These are phyloP conservation scores for Linnemannia schmuckeri DNA, from an alignment of 192 early-diverging fungal genomes.

Conservation along the genomic window DNA sequence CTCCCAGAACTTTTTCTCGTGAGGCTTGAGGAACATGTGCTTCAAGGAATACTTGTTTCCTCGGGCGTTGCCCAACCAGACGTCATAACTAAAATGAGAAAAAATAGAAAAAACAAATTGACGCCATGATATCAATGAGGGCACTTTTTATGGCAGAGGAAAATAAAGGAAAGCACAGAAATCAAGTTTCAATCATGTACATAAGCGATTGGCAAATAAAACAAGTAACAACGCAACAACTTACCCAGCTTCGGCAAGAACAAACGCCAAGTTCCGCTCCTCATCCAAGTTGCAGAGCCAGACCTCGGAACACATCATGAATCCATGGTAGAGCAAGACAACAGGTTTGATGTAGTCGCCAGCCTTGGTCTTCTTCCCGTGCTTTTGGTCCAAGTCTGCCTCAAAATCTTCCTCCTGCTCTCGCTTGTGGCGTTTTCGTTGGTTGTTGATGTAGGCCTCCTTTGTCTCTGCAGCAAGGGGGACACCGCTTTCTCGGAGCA, in stretches of 20 bases:
- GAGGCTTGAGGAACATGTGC: constrained; percentile 75
- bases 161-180: background rate
- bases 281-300: constrained; percentile 91
- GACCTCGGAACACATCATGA: constrained; percentile 93
- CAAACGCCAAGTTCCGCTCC: constrained; percentile 80
- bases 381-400: constrained; percentile 23
- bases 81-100: constrained; percentile 77
- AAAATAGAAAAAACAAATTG: constrained; percentile 19
- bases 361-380: constrained; percentile 21
- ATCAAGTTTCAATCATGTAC: background rate
- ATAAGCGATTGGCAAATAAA: too few species aligned
- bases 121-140: background rate
- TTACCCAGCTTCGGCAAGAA: constrained; percentile 85
- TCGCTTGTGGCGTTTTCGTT: background rate
- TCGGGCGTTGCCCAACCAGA: constrained; percentile 95
- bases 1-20: constrained; percentile 88
- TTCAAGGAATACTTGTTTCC: constrained; percentile 96
- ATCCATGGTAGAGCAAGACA: constrained; percentile 95
- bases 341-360: constrained; percentile 76
- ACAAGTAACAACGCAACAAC: background rate
- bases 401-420: constrained; percentile 50
- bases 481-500: constrained; percentile 48
- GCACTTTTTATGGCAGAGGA: background rate
- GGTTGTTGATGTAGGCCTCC: constrained; percentile 13
- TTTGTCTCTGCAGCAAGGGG: constrained; percentile 53